Percentiles rank a stretch among this genome's conserved stretches.
These are phyloP conservation scores for Fusarium luffae DNA, from an alignment of 2,329 filamentous ascomycete species.

Conservation along the genomic window DNA sequence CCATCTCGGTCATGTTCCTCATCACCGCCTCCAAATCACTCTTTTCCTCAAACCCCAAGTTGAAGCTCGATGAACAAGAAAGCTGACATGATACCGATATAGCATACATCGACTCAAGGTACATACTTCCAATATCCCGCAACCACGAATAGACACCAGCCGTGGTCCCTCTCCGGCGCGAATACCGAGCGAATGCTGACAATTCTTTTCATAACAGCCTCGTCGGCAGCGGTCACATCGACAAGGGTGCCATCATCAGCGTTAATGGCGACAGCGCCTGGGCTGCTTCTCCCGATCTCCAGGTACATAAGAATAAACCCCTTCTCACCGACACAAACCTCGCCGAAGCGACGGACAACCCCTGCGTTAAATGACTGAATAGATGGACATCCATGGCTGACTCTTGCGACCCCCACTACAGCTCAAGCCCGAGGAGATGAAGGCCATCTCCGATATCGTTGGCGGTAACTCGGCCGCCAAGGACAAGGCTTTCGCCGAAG, in stretches of 20 bases:
- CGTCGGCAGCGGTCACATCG: slow-evolving; percentile 79
- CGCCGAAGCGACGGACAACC: not conserved
- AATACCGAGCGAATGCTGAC: slow-evolving; percentile 40
- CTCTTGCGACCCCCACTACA: slow-evolving; percentile 30
- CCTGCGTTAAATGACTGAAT: slow-evolving; percentile 1
- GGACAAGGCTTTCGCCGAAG: slow-evolving; percentile 76
- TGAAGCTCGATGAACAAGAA: slow-evolving; percentile 7
- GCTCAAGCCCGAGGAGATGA: slow-evolving; percentile 66
- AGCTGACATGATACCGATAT: slow-evolving; percentile 35
- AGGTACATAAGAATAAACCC: slow-evolving; percentile 70
- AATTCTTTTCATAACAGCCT: slow-evolving; percentile 66
- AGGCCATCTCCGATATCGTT: slow-evolving; percentile 66
- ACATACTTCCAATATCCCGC: slow-evolving; percentile 38
- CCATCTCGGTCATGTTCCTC: slow-evolving; percentile 20
- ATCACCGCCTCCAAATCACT: slow-evolving; percentile 44
- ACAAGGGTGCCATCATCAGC: slow-evolving; percentile 88
- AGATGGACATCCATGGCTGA: slow-evolving; percentile 12
- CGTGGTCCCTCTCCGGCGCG: not conserved
- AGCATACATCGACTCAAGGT: slow-evolving; percentile 66
- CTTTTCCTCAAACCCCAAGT: slow-evolving; percentile 36
- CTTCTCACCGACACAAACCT: slow-evolving; percentile 1
- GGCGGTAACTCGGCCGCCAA: slow-evolving; percentile 58
- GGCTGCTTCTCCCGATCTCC: slow-evolving; percentile 77
- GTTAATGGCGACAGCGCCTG: slow-evolving; percentile 82
- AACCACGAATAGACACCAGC: not conserved